Percentiles rank a stretch among this genome's conserved stretches.
phyloP scores from a whole-genome alignment of 2,329 filamentous ascomycete genomes.

The Penicillium sp. region DNA sequence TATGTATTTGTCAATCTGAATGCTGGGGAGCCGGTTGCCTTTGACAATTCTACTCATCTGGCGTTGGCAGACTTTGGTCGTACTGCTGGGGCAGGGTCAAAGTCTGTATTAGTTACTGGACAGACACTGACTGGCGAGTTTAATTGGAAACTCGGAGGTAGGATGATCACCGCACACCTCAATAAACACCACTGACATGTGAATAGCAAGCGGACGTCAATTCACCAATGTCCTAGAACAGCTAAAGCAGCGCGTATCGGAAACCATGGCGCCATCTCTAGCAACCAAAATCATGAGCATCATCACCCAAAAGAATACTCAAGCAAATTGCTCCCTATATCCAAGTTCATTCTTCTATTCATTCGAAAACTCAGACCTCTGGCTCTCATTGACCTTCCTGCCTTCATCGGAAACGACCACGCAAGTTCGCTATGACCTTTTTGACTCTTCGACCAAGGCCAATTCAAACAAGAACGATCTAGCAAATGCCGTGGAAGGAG shows the following conservation, averaged over 20 bases:
- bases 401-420: slow-evolving; percentile 26
- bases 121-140: slow-evolving; percentile 26
- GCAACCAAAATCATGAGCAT: slow-evolving; percentile 2
- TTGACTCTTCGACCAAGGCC: slow-evolving; percentile 4
- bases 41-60: slow-evolving; percentile 1
- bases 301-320: not conserved
- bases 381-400: slow-evolving; percentile 25
- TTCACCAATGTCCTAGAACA: not conserved
- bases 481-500: not conserved
- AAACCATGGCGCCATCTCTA: not conserved
- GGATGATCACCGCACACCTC: too few species aligned
- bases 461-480: not conserved
- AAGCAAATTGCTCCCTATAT: slow-evolving; percentile 14
- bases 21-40: slow-evolving; percentile 4
- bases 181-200: not conserved
- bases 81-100: slow-evolving; percentile 4
- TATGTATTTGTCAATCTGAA: slow-evolving; percentile 29
- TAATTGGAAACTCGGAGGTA: slow-evolving; percentile 34
- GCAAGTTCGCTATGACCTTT: slow-evolving; percentile 31
- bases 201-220: slow-evolving; percentile 3
- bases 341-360: slow-evolving; percentile 24
- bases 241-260: slow-evolving; percentile 6
- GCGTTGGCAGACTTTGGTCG: slow-evolving; percentile 13
- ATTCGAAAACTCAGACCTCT: slow-evolving; percentile 16
- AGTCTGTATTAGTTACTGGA: slow-evolving; percentile 26